A percentile compares a stretch with the other conserved stretches of the same genome.
Conservation (phyloP, 441 rosid genomes). For the Arabidopsis hybrid region DNA sequence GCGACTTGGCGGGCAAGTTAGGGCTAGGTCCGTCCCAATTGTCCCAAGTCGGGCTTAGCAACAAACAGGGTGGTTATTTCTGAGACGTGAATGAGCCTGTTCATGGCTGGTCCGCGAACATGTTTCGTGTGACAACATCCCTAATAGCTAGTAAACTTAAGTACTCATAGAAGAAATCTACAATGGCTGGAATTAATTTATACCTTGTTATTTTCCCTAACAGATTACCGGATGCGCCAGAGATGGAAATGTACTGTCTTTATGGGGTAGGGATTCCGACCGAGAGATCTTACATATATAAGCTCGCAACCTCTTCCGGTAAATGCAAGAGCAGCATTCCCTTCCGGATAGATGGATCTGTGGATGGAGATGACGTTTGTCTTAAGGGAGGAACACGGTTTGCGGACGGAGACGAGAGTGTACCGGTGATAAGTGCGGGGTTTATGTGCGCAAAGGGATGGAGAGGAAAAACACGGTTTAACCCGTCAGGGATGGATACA, state of each 20-base stretch:
- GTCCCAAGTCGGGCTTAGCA: not conserved
- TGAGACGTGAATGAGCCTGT: not conserved
- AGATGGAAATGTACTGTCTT: constrained; percentile 66
- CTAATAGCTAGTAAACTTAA: not conserved
- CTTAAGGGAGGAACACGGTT: constrained; percentile 56
- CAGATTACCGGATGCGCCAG: constrained; percentile 75
- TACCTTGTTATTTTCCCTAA: not conserved
- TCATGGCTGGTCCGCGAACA: not conserved
- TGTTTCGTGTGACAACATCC: not conserved
- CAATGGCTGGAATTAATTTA: not conserved
- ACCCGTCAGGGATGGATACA: constrained; percentile 57
- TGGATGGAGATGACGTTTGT: constrained; percentile 49
- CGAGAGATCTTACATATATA: constrained; percentile 69
- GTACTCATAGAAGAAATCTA: not conserved
- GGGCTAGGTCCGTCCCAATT: not conserved
- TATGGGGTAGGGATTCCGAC: constrained; percentile 79
- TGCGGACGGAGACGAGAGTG: constrained; percentile 69
- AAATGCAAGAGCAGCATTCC: constrained; percentile 62
- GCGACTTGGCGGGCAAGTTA: not conserved
- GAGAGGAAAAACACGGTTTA: constrained; percentile 74
- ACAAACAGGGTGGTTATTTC: not conserved
- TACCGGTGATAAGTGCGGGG: constrained; percentile 66
- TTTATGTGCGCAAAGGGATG: constrained; percentile 83
- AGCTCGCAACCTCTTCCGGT: constrained; percentile 30
- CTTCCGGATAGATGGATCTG: constrained; percentile 59